Conservation (phyloP, 768 basidiomycete species). For the Solioccasus polychromus region DNA sequence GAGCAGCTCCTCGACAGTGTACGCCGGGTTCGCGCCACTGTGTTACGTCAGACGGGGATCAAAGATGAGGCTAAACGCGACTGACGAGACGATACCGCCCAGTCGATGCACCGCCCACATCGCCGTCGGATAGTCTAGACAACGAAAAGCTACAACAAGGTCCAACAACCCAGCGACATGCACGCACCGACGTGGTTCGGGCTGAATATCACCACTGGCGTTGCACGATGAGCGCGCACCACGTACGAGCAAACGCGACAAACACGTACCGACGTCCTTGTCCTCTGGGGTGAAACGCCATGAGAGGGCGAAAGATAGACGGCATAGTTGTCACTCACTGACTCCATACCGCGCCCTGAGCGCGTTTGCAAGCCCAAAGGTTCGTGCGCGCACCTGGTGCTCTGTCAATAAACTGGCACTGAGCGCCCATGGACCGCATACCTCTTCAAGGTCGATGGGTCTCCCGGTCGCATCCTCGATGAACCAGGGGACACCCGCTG, state of each 20-base stretch:
- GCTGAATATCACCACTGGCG: constrained; percentile 58
- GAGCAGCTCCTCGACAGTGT: constrained; percentile 30
- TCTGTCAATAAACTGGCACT: background rate
- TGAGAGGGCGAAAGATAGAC: background rate
- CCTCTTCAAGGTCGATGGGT: constrained; percentile 45
- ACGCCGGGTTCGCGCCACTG: constrained; percentile 36
- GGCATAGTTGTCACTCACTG: constrained; percentile 33
- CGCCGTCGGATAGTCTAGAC: constrained; percentile 50
- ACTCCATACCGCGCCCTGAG: constrained; percentile 47
- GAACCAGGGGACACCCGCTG: constrained; percentile 49
- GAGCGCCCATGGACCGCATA: constrained; percentile 28
- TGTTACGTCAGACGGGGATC: background rate
- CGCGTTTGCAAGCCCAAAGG: constrained; percentile 53
- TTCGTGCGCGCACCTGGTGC: constrained; percentile 39
- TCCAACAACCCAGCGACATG: background rate
- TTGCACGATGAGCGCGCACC: constrained; percentile 4
- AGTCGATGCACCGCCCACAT: constrained; percentile 61
- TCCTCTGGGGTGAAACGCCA: constrained; percentile 32
- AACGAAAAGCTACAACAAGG: background rate
- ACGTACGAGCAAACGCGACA: background rate
- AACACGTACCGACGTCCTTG: constrained; percentile 48
- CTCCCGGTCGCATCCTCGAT: constrained; percentile 56
- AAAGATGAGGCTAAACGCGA: background rate
- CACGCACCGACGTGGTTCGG: constrained; percentile 59
- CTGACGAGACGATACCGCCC: constrained; percentile 59